Conservation (phyloP, 495 filamentous ascomycete species). For the Eremomyces bilateralis region DNA sequence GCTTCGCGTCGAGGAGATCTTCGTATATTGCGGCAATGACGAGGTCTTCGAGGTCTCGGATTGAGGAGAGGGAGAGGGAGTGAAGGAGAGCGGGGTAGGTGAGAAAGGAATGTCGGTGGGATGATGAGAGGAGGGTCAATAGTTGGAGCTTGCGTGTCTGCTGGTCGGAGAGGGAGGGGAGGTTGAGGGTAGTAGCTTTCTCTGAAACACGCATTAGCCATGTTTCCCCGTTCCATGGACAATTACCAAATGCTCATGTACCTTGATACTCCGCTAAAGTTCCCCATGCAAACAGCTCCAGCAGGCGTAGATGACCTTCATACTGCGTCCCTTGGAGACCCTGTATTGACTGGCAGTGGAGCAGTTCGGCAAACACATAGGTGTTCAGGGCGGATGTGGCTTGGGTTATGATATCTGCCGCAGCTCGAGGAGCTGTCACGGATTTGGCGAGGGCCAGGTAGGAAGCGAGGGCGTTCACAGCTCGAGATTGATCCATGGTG, state of each 20-base stretch:
- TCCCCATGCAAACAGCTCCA: constrained; percentile 86
- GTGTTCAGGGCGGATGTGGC: constrained; percentile 74
- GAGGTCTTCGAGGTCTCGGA: constrained; percentile 67
- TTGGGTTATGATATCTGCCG: constrained; percentile 67
- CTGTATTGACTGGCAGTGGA: constrained; percentile 64
- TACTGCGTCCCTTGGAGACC: constrained; percentile 37
- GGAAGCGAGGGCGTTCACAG: constrained; percentile 61
- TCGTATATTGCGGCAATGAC: constrained; percentile 79
- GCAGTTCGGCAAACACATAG: constrained; percentile 86
- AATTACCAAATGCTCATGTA: too few relatives aligned
- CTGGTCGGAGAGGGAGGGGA: constrained; percentile 47
- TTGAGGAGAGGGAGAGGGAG: constrained; percentile 40
- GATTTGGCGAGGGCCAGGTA: constrained; percentile 76
- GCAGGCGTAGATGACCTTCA: constrained; percentile 39
- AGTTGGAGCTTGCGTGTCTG: constrained; percentile 79
- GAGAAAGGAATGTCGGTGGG: constrained; percentile 37
- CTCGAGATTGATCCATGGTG: constrained; percentile 67
- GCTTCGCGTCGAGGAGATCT: constrained; percentile 55
- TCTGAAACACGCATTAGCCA: not conserved
- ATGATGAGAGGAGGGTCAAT: constrained; percentile 53
- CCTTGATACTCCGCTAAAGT: constrained; percentile 61
- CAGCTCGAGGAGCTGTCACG: constrained; percentile 60
- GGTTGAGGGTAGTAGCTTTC: constrained; percentile 26
- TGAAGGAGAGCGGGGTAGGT: constrained; percentile 47
- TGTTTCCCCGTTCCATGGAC: not conserved